Evolutionary conservation across 805 yeast genomes (phyloP), one percentile per base, ranked within the genome.

Genomic region (Metschnikowia picachoensis): DNA sequence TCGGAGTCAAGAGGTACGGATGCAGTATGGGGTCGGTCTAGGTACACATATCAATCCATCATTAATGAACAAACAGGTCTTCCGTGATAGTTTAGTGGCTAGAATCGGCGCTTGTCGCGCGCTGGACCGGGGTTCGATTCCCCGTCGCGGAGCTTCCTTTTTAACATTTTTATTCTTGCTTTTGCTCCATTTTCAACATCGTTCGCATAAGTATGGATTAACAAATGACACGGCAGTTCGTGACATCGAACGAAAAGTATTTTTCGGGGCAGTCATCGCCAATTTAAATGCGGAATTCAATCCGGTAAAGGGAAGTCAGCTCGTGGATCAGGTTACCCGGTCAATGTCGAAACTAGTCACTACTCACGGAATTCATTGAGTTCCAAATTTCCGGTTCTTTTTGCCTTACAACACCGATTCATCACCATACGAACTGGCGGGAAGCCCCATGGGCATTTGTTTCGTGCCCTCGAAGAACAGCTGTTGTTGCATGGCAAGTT

Each of bases 301-400:
- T 58, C 97, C 97, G 0, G 87, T 94, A 0, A 96, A 90, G 59
- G 99, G 99, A 1, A 85, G 98, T 0, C 89, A 90, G 65, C 90
- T 92, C 6, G 77, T 87, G 5, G 87, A 86, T 58, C 97, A 94
- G 62, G 97, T 12, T 90, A 80, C 60, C 99, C 99, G 0, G 95
- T 92, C 1, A 83, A 85, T 50, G 82, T 94, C 8, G 80, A 79
- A 46, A 85, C 84, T 25, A 62, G 82, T 8, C 78, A 78, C 47
- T 94, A 94, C 63, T 87, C 92, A 2, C 78, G 99, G 58, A 95
- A 94, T 66, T 85, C 92, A 15, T 94, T 92, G 72, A 87, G 82
- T 56, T 94, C 92, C 76, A 92, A n/a, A 94, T 60, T 84, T 94
- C 58, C 90, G 95, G 41, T 90, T 92, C 68, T 95, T 95, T 0